phyloP scores from a whole-genome alignment of 2,329 filamentous ascomycete species.

The Colletotrichum spaethianum region DNA sequence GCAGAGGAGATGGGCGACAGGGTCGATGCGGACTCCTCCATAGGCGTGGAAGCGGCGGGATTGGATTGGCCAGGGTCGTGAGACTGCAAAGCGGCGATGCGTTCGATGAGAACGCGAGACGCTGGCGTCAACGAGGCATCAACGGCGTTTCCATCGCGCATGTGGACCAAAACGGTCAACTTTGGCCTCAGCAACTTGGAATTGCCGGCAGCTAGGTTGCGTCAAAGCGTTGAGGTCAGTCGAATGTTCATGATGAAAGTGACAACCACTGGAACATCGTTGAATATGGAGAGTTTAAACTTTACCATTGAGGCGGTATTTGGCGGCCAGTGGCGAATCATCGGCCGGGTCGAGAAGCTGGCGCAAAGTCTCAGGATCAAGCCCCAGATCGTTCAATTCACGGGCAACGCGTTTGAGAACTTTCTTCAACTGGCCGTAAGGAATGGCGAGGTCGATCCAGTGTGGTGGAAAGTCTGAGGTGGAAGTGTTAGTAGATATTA shows the following conservation, averaged over 20 bases:
- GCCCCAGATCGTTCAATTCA: constrained; percentile 79
- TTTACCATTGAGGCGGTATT: constrained; percentile 70
- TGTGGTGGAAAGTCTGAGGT: constrained; percentile 77
- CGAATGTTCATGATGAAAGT: not conserved
- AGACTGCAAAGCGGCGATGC: constrained; percentile 61
- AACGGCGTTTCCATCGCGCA: constrained; percentile 76
- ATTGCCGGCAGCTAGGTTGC: constrained; percentile 52
- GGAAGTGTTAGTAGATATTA: not conserved
- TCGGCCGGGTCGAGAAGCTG: constrained; percentile 71
- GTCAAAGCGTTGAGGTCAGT: not conserved
- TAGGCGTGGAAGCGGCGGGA: not conserved
- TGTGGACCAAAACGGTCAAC: constrained; percentile 78
- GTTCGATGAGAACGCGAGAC: constrained; percentile 75
- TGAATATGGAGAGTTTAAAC: not conserved
- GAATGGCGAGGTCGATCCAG: constrained; percentile 82
- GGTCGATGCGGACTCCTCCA: not conserved
- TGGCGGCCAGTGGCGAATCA: constrained; percentile 61
- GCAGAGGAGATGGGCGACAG: not conserved
- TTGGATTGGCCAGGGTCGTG: not conserved
- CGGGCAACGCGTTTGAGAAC: constrained; percentile 84
- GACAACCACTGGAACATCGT: not conserved
- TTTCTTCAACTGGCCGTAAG: constrained; percentile 89
- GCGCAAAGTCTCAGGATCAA: constrained; percentile 79
- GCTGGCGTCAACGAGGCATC: constrained; percentile 77
- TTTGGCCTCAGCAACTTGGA: constrained; percentile 73